Conservation (phyloP, 2,329 filamentous ascomycete genomes). For the Fusarium nelsonii region DNA sequence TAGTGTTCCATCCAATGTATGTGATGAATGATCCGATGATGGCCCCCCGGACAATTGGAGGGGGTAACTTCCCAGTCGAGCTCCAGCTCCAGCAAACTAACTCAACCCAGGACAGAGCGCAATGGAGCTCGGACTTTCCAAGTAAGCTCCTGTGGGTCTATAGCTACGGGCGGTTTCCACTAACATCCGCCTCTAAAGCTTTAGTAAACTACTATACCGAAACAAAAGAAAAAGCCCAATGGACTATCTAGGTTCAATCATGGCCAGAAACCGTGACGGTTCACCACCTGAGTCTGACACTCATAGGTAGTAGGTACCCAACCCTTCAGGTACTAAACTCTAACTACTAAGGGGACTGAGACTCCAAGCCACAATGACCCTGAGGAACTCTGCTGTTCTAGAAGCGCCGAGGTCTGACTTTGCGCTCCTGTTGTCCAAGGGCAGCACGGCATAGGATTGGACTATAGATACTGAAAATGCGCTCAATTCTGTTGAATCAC, state of each 20-base stretch:
- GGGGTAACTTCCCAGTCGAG: constrained; percentile 34
- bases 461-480: not conserved
- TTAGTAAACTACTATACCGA: not conserved
- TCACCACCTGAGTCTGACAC: not conserved
- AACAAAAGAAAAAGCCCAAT: not conserved
- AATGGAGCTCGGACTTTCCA: constrained; percentile 1
- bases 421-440: constrained; percentile 16
- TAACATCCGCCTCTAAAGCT: constrained; percentile 30
- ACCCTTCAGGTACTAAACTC: constrained; percentile 38
- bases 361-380: constrained; percentile 36
- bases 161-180: not conserved
- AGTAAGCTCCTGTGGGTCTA: constrained; percentile 41
- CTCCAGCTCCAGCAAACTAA: constrained; percentile 14
- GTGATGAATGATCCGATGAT: constrained; percentile 46
- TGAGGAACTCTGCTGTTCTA: constrained; percentile 33
- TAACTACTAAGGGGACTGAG: not conserved
- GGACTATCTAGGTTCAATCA: not conserved
- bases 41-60: constrained; percentile 30
- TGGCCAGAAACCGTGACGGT: not conserved
- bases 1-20: constrained; percentile 10
- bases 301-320: not conserved
- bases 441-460: constrained; percentile 1
- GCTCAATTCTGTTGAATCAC: constrained; percentile 5
- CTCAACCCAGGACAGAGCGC: constrained; percentile 5
- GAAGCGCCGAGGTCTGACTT: constrained; percentile 29